Conservation (phyloP, 2,329 filamentous ascomycete genomes). For the Basipetospora sp. region DNA sequence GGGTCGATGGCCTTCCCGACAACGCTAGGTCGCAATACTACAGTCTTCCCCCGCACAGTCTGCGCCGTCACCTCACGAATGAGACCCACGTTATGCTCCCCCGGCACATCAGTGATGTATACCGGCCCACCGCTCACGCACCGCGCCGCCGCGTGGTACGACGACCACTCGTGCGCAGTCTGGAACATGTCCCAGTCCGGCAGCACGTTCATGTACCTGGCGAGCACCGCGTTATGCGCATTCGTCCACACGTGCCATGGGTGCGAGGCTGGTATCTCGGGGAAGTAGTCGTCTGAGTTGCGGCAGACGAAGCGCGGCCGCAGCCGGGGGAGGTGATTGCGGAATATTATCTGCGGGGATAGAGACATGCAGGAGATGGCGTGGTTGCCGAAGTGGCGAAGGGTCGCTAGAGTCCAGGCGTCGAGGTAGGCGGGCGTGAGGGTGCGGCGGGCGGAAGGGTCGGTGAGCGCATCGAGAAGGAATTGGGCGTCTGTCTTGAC, state of each 20-base stretch:
- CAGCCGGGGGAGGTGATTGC: slow-evolving; percentile 65
- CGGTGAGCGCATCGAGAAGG: slow-evolving; percentile 61
- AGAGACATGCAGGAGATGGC: slow-evolving; percentile 93
- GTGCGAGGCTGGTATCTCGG: slow-evolving; percentile 63
- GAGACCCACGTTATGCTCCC: slow-evolving; percentile 59
- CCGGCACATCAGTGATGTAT: slow-evolving; percentile 84
- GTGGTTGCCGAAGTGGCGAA: slow-evolving; percentile 63
- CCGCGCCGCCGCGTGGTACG: slow-evolving; percentile 78
- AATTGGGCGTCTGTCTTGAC: slow-evolving; percentile 93
- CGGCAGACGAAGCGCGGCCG: slow-evolving; percentile 60
- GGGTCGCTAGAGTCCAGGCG: slow-evolving; percentile 64
- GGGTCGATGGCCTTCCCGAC: slow-evolving; percentile 57
- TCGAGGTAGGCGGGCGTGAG: slow-evolving; percentile 69
- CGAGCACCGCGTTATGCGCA: slow-evolving; percentile 73
- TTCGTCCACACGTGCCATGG: slow-evolving; percentile 94
- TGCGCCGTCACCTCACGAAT: slow-evolving; percentile 69
- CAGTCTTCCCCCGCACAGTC: slow-evolving; percentile 56
- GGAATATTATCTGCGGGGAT: slow-evolving; percentile 71
- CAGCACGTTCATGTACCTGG: slow-evolving; percentile 69
- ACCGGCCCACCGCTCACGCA: slow-evolving; percentile 85
- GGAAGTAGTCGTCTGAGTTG: slow-evolving; percentile 88
- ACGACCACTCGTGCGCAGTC: slow-evolving; percentile 51
- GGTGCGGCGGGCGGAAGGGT: slow-evolving; percentile 52
- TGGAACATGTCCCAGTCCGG: slow-evolving; percentile 72
- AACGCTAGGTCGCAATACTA: slow-evolving; percentile 66